Conservation (phyloP, 2,329 filamentous ascomycete species). For the Lecanoromycetidae sp. region DNA sequence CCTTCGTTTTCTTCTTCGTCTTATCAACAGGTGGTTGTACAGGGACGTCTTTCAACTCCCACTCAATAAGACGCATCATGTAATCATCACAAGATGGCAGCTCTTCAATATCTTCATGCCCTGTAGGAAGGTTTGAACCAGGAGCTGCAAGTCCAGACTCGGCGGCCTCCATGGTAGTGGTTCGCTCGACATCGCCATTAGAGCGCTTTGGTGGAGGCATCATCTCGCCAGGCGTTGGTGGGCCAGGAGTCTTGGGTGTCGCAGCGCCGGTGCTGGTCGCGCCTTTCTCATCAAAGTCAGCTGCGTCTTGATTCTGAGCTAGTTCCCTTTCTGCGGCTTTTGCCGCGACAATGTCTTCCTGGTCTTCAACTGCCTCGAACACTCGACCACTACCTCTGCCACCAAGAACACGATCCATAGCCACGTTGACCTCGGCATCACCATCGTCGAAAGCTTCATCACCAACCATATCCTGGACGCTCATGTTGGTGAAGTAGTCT, state of each 20-base stretch:
- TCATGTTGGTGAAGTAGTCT: constrained; percentile 76
- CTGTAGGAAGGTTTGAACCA: background rate
- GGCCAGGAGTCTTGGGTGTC: constrained; percentile 12
- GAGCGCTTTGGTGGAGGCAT: background rate
- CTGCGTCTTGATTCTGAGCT: constrained; percentile 61
- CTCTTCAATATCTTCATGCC: constrained; percentile 7
- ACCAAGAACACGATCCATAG: constrained; percentile 76
- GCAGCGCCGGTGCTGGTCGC: constrained; percentile 1
- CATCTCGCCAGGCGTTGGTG: constrained; percentile 10
- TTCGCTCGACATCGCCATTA: constrained; percentile 8
- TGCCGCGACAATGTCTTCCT: constrained; percentile 80
- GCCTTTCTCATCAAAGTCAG: constrained; percentile 62
- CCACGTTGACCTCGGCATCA: constrained; percentile 62
- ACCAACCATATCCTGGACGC: constrained; percentile 56
- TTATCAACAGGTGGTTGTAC: constrained; percentile 37
- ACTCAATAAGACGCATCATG: constrained; percentile 58
- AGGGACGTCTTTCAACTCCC: constrained; percentile 39
- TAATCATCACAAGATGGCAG: constrained; percentile 39
- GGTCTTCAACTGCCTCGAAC: constrained; percentile 82
- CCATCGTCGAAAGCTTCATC: constrained; percentile 43
- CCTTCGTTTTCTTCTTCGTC: constrained; percentile 36
- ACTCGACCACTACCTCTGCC: constrained; percentile 51
- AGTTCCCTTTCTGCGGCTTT: constrained; percentile 81
- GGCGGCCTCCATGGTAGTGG: constrained; percentile 14
- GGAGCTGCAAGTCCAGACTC: constrained; percentile 12